Evolutionary conservation across 1,284 basidiomycete species (phyloP), one percentile per base, ranked within the genome.

Genomic region (Sporisorium sorghi): DNA sequence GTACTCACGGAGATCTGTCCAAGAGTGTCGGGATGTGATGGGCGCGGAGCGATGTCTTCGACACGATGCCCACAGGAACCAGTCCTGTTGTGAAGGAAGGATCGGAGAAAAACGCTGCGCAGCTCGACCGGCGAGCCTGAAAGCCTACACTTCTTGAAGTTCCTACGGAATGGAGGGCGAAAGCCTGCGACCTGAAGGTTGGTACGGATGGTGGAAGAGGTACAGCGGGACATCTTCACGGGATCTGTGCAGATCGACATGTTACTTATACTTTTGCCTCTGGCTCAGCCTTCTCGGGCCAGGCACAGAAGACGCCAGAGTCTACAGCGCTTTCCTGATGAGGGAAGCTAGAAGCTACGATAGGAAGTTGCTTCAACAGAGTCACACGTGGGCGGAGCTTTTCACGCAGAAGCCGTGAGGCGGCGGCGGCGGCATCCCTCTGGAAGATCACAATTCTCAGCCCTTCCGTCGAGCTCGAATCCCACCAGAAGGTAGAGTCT

Each of bases 111-210:
- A 35, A 19, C 21, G 26, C 28, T 55, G 24, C 11, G 17, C 26
- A 19, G 39, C 66, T 58, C 66, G 56, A 56, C 59, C 60, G 12
- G 66, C 66, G 66, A 69, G 59, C n/a, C 17, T 52, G 7, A 14
- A 19, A 26, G 39, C 11, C n/a, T 21, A 24, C 6, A 32, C 40
- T 30, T 33, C 12, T 23, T 9, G 1, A 0, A 14, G 3, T 24
- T 37, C 52, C 40, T 42, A 23, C 37, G 19, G 40, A 44, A 10
- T 11, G 12, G 15, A 33, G n/a, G 14, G 8, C 19, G n/a, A 32
- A 26, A 7, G 39, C 26, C 28, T 28, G 9, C 26, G 9, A 24
- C 15, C 26, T 30, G 5, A 24, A 32, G 40, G 28, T 35, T 26
- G n/a, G 50, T 5, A 17, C 35, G 23, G 49, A 35, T 28, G 47